Conservation (phyloP, 495 filamentous ascomycete species). For the Terfezia boudieri region DNA sequence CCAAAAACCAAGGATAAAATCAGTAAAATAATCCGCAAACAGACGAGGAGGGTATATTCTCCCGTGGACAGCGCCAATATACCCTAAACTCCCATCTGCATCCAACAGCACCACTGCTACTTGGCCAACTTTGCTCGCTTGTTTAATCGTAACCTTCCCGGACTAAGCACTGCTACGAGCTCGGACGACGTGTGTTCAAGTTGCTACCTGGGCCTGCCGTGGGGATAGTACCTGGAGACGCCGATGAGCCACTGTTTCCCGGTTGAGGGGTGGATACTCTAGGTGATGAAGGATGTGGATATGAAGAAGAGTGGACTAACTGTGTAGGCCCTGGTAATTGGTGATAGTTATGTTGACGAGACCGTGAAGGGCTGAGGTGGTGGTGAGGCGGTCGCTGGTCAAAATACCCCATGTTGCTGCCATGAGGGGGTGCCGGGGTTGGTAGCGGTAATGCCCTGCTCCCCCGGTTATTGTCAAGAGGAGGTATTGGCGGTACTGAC, state of each 20-base stretch:
- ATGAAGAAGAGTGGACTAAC: constrained; percentile 7
- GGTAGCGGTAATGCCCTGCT: constrained; percentile 12
- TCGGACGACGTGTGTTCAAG: no score
- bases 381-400: constrained; percentile 15
- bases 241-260: background rate
- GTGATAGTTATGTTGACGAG: constrained; percentile 8
- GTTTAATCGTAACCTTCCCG: no score
- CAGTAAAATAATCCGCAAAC: no score
- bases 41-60: no score
- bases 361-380: constrained; percentile 9
- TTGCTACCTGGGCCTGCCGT: background rate
- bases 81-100: no score
- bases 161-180: background rate
- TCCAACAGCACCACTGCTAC: no score
- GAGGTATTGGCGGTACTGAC: background rate
- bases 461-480: constrained; percentile 11
- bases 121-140: no score
- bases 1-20: no score
- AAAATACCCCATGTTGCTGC: constrained; percentile 13
- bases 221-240: background rate
- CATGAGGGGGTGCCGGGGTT: constrained; percentile 8
- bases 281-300: background rate
- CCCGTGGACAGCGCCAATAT: no score
- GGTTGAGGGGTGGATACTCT: background rate
- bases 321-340: constrained; percentile 11